Evolutionary conservation across 108 stramenopile species (phyloP), one percentile per base, ranked within the genome.

Genomic region (Mayamaea pseudoterrestris): DNA sequence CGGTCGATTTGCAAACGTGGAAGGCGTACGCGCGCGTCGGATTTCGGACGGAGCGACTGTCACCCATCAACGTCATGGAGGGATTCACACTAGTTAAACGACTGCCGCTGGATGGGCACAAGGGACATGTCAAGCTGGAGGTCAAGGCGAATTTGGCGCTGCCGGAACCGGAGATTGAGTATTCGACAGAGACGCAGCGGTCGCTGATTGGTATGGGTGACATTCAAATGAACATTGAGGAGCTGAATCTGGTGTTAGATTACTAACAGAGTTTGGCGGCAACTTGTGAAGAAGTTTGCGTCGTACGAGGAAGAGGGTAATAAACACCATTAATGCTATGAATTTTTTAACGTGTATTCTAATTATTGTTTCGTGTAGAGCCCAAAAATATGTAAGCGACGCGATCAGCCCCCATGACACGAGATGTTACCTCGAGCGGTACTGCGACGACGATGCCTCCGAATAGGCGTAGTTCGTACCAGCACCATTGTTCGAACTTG

Each of bases 111-210:
- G 74, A 73, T 59, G 80, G 80, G 30, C 47, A 29, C 11, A 30
- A 64, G 3, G 78, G 73, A 11, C 65, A 69, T 44, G 61, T 73
- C 0, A 81, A 81, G 47, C 48, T 81, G 41, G 74, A 81, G 50
- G 68, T 81, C 26, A 69, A 70, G 60, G 80, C 74, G 20, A 75
- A 75, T 49, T 70, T 81, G 22, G 74, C 74, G 0, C 47, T 81
- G 5, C 80, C 80, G 7, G 80, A 81, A 53, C 80, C 80, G 6
- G 80, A 81, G 29, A 69, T 81, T 57, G 74, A 75, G 46, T 76
- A 66, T 41, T 53, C 53, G 18, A 74, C 71, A 2, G 78, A 80
- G 58, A 66, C 54, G 12, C 71, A 68, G 27, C 51, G 69, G 8
- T 55, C 53, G n/a, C 30, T 81, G 46, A 60, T 73, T 45, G 80